Conservation (phyloP, 176 grass and related monocot species). For the Pontederia paniculata region DNA sequence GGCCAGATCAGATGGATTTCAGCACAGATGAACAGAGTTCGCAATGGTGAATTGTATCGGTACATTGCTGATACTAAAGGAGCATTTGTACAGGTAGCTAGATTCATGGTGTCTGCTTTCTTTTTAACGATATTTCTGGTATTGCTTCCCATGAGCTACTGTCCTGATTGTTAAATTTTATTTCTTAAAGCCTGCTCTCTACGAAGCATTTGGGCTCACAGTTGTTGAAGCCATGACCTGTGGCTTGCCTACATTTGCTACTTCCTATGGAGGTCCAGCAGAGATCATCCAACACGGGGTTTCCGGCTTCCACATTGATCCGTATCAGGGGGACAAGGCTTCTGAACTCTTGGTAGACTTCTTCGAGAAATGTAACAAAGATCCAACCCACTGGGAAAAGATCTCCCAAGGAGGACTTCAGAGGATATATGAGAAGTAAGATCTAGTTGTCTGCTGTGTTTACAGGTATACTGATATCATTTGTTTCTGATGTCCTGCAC, state of each 20-base stretch:
- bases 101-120: neutral
- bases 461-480: neutral
- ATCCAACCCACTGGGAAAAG: slow-evolving; percentile 67
- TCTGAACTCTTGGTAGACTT: slow-evolving; percentile 68
- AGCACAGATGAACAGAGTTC: slow-evolving; percentile 87
- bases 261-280: slow-evolving; percentile 75
- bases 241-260: slow-evolving; percentile 78
- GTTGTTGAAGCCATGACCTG: slow-evolving; percentile 96
- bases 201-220: slow-evolving; percentile 84
- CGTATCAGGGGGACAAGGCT: slow-evolving; percentile 81
- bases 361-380: slow-evolving; percentile 62
- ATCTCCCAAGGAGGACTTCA: slow-evolving; percentile 72
- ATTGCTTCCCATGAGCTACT: neutral
- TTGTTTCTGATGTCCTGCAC: neutral
- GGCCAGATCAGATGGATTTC: slow-evolving; percentile 98
- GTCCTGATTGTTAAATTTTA: neutral
- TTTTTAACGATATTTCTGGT: neutral
- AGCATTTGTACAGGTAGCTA: slow-evolving; percentile 73
- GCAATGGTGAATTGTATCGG: slow-evolving; percentile 78
- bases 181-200: slow-evolving; percentile 64
- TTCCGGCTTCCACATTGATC: slow-evolving; percentile 89
- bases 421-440: slow-evolving; percentile 89
- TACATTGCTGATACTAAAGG: slow-evolving; percentile 84
- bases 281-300: slow-evolving; percentile 89
- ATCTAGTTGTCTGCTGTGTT: neutral